A percentile compares a stretch with the other conserved stretches of the same genome.
Conservation (phyloP, 1,139 yeast species). For the Kluyveromyces sp. region DNA sequence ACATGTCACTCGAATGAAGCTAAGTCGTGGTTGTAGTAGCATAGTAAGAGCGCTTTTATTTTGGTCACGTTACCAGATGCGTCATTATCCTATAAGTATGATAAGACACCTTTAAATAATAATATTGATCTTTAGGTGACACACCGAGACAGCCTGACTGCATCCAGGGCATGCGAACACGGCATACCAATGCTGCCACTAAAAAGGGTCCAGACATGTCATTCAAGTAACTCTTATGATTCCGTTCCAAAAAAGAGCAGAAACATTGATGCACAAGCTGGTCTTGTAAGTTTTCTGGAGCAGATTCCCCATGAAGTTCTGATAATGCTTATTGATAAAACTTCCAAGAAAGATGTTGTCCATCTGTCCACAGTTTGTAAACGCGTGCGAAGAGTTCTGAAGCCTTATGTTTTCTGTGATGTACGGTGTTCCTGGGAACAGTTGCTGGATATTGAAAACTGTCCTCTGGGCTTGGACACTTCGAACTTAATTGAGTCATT, state of each 20-base stretch:
- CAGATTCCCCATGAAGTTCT: slow-evolving; percentile 16
- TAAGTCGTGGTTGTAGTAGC: background rate
- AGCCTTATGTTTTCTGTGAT: slow-evolving; percentile 25
- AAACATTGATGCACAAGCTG: background rate
- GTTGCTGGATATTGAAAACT: slow-evolving; percentile 9
- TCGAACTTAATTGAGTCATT: slow-evolving; percentile 10
- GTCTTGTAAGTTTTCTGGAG: slow-evolving; percentile 8
- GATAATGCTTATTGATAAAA: slow-evolving; percentile 8
- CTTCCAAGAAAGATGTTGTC: slow-evolving; percentile 13
- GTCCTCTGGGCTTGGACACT: slow-evolving; percentile 16
- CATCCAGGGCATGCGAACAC: background rate
- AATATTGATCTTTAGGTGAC: background rate
- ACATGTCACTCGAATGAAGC: background rate
- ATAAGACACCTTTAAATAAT: background rate
- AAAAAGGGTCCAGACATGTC: background rate
- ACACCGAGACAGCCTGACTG: background rate
- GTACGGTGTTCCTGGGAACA: slow-evolving; percentile 24
- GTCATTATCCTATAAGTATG: background rate
- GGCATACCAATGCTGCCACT: background rate
- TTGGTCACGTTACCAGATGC: background rate
- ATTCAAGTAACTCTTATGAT: background rate
- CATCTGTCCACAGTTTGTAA: slow-evolving; percentile 11
- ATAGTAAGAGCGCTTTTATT: no score
- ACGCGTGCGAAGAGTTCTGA: slow-evolving; percentile 10
- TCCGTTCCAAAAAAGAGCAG: background rate